Evolutionary conservation across 1,139 yeast genomes (phyloP), one percentile per base, ranked within the genome.

Genomic region (Yamadazyma diddensiae): DNA sequence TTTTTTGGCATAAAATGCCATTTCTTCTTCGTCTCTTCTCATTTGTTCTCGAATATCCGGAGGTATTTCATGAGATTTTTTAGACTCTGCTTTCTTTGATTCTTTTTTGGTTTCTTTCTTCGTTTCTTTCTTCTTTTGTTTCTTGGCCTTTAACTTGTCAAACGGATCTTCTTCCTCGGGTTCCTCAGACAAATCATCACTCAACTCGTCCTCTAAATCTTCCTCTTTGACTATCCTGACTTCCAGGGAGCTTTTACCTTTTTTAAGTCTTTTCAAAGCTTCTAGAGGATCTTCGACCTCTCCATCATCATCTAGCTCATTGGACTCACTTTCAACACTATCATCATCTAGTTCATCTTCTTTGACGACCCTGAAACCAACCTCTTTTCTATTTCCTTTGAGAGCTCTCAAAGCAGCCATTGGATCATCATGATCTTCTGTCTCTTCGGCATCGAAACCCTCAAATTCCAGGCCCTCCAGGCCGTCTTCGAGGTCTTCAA

Each of bases 1-100:
- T 46, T 83, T 81, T 42, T 82, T 83, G 4, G 96, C 92, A 52
- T 87, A 90, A 51, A 80, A 87, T 16, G 73, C 79, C 59, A 87
- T 79, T 29, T 90, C 95, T 32, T 77, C 79, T 36, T 86, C 94
- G 47, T 86, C 95, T 41, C 73, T 69, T 31, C 65, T 65, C 48
- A 73, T 55, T 21, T 70, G 59, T 11, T 70, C 71, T 15, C 62
- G 57, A 16, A 74, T 75, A 9, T 61, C 62, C 2, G 68, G 61
- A 3, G 70, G 40, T 2, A 33, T 34, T 15, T 35, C 50, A 15
- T 24, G 32, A 18, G 33, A 36, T 36, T 37, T 24, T 20, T 33
- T 9, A 5, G 6, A 6, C 20, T 34, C 12, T 21, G 14, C 5
- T 22, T 34, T 28, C 17, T 24, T 24, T 28, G 28, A 15, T 23